Conservation (phyloP, 2,329 filamentous ascomycete genomes). For the Lachnellula hyalina region DNA sequence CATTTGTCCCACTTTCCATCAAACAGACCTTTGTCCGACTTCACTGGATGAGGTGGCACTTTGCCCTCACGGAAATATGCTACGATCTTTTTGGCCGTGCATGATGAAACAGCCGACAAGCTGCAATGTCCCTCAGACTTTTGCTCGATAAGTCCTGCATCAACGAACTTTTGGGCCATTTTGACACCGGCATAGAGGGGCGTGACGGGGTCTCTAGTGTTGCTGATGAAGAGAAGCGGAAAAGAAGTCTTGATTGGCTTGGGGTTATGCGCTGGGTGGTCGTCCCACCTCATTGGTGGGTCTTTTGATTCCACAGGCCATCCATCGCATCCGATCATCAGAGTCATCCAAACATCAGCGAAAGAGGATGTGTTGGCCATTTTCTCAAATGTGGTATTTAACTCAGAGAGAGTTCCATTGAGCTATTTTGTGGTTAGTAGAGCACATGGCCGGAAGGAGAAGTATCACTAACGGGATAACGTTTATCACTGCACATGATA, state of each 20-base stretch:
- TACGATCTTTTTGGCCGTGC: conserved; percentile 23
- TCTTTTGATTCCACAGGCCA: conserved; percentile 22
- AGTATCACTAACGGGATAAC: conserved; percentile 20
- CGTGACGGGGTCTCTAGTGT: conserved; percentile 36
- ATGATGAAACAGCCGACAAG: conserved; percentile 20
- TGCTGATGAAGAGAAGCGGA: conserved; percentile 37
- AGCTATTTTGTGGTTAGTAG: conserved; percentile 16
- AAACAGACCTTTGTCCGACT: conserved; percentile 7
- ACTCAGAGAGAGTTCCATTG: conserved; percentile 24
- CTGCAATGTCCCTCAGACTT: conserved; percentile 26
- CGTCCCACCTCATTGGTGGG: conserved; percentile 28
- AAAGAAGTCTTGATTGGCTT: conserved; percentile 33
- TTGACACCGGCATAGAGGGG: conserved; percentile 29
- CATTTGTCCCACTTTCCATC: conserved; percentile 26
- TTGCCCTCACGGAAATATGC: conserved; percentile 24
- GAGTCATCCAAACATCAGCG: conserved; percentile 21
- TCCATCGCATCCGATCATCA: conserved; percentile 24
- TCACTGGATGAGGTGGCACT: conserved; percentile 19
- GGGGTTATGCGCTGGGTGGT: conserved; percentile 21
- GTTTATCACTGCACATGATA: conserved; percentile 30
- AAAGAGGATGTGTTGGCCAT: conserved; percentile 19
- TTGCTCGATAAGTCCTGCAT: conserved; percentile 27
- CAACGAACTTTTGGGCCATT: conserved; percentile 27
- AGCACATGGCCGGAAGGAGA: background rate
- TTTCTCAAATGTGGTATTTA: conserved; percentile 20